Evolutionary conservation across 805 yeast genomes (phyloP).

Genomic region (Ogataea chonburiensis): DNA sequence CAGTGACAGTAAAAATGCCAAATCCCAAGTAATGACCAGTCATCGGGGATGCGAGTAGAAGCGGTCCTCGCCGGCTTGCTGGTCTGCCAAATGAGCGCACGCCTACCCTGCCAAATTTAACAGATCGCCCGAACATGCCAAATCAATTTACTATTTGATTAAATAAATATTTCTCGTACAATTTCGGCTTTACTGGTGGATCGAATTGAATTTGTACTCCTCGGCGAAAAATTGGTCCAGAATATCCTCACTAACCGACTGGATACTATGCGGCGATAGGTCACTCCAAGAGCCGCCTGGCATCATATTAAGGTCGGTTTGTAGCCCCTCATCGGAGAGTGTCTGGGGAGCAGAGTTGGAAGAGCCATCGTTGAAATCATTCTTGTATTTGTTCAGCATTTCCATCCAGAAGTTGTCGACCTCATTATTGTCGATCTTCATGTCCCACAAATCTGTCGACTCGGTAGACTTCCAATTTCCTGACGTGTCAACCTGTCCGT

Average conservation of each 20-base stretch:
- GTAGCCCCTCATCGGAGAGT: no score
- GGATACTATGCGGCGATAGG: no score
- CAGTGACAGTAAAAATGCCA: constrained; percentile 14
- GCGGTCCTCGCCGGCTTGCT: background rate
- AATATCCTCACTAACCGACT: no score
- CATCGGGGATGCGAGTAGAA: background rate
- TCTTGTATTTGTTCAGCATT: constrained; percentile 11
- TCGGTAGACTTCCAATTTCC: background rate
- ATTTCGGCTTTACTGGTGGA: no score
- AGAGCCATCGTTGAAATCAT: background rate
- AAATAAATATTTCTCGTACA: no score
- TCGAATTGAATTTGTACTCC: no score
- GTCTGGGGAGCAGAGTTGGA: no score
- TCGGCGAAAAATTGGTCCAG: no score
- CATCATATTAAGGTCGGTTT: no score
- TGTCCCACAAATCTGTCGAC: constrained; percentile 4
- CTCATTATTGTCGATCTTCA: constrained; percentile 16
- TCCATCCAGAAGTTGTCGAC: constrained; percentile 30
- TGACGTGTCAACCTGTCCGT: no score
- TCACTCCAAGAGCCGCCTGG: no score
- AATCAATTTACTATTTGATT: constrained; percentile 1
- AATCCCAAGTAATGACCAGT: constrained; percentile 25
- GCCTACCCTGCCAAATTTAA: background rate
- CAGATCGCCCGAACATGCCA: background rate
- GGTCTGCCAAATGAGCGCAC: constrained; percentile 1